Evolutionary conservation across 306 rosid genomes (phyloP).

Genomic region (Prunus armeniaca): DNA sequence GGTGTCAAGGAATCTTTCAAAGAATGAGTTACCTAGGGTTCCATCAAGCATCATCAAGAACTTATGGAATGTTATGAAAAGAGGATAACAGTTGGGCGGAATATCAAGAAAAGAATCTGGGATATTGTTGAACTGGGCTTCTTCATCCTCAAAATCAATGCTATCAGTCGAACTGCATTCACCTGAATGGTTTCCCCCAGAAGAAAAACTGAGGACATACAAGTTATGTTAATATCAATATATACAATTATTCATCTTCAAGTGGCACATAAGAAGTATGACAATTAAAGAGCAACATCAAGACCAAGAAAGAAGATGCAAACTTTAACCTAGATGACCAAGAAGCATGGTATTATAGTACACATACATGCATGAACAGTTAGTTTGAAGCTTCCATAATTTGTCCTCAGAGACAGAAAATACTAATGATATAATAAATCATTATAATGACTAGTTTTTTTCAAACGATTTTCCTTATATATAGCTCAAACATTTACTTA

Average conservation of each 20-base stretch:
- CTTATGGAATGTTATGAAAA: conserved; percentile 68
- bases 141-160: conserved; percentile 47
- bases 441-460: too few species aligned
- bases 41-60: conserved; percentile 87
- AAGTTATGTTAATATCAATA: neutral
- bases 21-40: conserved; percentile 61
- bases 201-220: conserved; percentile 38
- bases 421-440: too few species aligned
- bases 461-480: too few species aligned
- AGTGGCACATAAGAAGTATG: too few species aligned
- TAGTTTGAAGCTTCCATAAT: too few species aligned
- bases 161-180: conserved; percentile 18
- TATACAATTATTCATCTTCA: neutral
- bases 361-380: too few species aligned
- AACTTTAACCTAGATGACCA: too few species aligned
- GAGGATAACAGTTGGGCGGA: conserved; percentile 52
- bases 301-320: too few species aligned
- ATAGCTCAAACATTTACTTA: too few species aligned
- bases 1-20: conserved; percentile 50
- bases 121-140: conserved; percentile 44
- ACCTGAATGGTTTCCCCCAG: conserved; percentile 15
- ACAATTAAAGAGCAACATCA: too few species aligned
- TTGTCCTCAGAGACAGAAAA: too few species aligned
- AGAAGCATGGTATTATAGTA: too few species aligned
- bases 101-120: conserved; percentile 55